phyloP scores from a whole-genome alignment of 176 grass and related monocot species.

The Melocanna baccifera region DNA sequence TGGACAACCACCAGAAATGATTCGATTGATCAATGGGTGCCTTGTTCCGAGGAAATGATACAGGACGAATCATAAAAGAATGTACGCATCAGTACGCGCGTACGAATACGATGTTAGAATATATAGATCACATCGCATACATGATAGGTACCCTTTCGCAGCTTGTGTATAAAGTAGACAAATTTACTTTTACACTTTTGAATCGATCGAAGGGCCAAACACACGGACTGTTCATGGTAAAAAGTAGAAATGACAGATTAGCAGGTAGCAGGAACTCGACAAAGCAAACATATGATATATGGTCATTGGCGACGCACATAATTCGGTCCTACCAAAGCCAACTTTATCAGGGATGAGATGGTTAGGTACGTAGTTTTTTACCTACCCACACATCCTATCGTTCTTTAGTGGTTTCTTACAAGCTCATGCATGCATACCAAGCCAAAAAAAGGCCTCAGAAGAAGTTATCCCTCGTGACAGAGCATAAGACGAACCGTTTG shows the following conservation, averaged over 20 bases:
- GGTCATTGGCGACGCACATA: background rate
- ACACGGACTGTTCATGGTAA: background rate
- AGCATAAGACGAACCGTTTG: slow-evolving; percentile 26
- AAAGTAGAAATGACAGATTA: background rate
- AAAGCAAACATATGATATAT: background rate
- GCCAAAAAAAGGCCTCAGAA: background rate
- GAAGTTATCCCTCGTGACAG: slow-evolving; percentile 33
- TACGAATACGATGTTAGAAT: background rate
- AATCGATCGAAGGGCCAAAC: background rate
- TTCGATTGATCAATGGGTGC: background rate
- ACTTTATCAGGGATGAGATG: slow-evolving; percentile 14
- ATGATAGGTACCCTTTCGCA: background rate
- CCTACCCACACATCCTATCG: slow-evolving; percentile 8
- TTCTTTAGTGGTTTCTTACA: background rate
- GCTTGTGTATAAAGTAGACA: background rate
- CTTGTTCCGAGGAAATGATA: background rate
- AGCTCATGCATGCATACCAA: background rate
- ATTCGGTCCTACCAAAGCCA: background rate
- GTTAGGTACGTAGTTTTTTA: slow-evolving; percentile 23
- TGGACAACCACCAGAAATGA: background rate
- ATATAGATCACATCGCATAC: background rate
- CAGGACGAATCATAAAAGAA: background rate
- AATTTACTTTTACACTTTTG: background rate
- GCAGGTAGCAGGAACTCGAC: slow-evolving; percentile 13
- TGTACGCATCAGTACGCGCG: background rate